Base-by-base conservation (phyloP, 192 early-diverging fungal genomes). In the Diversispora eburnea region DNA sequence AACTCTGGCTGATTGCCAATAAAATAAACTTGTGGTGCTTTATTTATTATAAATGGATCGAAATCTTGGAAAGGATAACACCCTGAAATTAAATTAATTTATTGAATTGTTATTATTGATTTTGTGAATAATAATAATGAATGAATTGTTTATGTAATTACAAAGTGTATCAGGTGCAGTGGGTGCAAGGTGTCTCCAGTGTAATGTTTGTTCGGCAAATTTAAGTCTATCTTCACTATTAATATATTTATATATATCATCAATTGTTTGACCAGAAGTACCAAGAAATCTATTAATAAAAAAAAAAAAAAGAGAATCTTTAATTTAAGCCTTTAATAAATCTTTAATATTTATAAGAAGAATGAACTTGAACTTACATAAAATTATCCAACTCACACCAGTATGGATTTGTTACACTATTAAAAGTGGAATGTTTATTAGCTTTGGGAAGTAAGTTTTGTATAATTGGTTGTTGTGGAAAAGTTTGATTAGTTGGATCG, bases 121-220 rank as follows among this genome's bases (percentile, higher is more conserved):
- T 63, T 8, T 33, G 25, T 33, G 1, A 17, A 41, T n/a, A 45
- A 63, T 10, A 25, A 33, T 59, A 22, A 67, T n/a, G n/a, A n/a
- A n/a, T n/a, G n/a, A n/a, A n/a, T n/a, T n/a, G n/a, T n/a, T n/a
- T n/a, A 48, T 19, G 15, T 22, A 59, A 87, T 76, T 82, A 93
- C 93, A 95, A 69, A 99, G 82, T 12, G 95, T 97, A 81, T 99
- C 97, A 0, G 97, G 97, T 6, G 95, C 92, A 33, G 93, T 88
- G 0, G 97, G 97, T 12, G 94, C 94, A 8, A 98, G 82, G 64
- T 98, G 95, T 5, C 89, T 84, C 94, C 95, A 97, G 22, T 77
- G 69, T 52, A 99, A 77, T 1, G 89, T 91, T 17, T 77, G 62
- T 48, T 86, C 89, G 4, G 92, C 90, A 84, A 98, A 82, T 59